A percentile compares a stretch with the other conserved stretches of the same genome.
phyloP scores from a whole-genome alignment of 2,329 filamentous ascomycete species.

The Aspergillus alliaceus region DNA sequence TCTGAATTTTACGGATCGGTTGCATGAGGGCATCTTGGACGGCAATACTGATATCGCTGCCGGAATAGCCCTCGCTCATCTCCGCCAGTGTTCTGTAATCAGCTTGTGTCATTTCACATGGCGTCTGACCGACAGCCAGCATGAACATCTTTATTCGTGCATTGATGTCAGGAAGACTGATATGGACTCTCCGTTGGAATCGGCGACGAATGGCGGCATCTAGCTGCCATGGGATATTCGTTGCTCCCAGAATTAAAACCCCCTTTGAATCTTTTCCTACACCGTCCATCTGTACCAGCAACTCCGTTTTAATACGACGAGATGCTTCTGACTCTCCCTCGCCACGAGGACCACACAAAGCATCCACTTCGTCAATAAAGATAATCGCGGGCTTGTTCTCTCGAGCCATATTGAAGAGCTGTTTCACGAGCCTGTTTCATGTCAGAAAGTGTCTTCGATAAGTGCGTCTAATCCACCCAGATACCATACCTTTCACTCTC shows the following conservation, averaged over 20 bases:
- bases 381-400: slow-evolving; percentile 98
- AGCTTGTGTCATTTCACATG: slow-evolving; percentile 73
- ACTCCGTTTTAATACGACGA: slow-evolving; percentile 95
- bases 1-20: slow-evolving; percentile 93
- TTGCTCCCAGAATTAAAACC: slow-evolving; percentile 91
- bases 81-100: slow-evolving; percentile 80
- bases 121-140: slow-evolving; percentile 87
- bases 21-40: slow-evolving; percentile 98
- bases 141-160: slow-evolving; percentile 95
- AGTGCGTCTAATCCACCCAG: neutral
- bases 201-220: slow-evolving; percentile 93
- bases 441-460: slow-evolving; percentile 8
- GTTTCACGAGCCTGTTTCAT: slow-evolving; percentile 76
- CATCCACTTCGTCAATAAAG: slow-evolving; percentile 98
- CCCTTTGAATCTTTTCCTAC: slow-evolving; percentile 94
- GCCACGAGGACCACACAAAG: slow-evolving; percentile 84
- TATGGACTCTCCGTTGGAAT: slow-evolving; percentile 95
- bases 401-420: slow-evolving; percentile 94
- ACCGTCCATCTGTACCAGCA: slow-evolving; percentile 98
- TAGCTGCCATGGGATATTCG: slow-evolving; percentile 98
- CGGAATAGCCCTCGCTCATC: slow-evolving; percentile 89
- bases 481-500: slow-evolving; percentile 85
- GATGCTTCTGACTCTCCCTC: slow-evolving; percentile 98
- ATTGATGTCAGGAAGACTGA: slow-evolving; percentile 82
- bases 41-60: slow-evolving; percentile 91